Evolutionary conservation across 805 yeast genomes (phyloP).

Genomic region (Schwanniomyces vanrijiae): DNA sequence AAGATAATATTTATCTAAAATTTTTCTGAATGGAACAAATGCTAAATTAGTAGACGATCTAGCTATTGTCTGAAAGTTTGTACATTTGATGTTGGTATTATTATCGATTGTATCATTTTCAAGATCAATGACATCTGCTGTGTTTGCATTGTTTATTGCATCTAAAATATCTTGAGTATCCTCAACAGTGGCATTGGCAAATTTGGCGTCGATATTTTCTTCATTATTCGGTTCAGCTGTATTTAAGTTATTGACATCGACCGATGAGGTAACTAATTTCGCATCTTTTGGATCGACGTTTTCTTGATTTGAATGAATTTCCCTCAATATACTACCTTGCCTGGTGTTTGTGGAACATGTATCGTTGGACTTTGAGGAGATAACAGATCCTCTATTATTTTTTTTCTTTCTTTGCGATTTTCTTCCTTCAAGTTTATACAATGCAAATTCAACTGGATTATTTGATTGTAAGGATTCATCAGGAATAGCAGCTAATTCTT

Average conservation of each 20-base stretch:
- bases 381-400: not conserved
- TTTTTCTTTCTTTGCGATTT: not conserved
- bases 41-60: not conserved
- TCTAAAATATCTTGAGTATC: slow-evolving; percentile 36
- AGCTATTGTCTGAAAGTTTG: not conserved
- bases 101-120: not conserved
- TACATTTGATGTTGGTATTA: not conserved
- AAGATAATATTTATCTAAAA: slow-evolving; percentile 33
- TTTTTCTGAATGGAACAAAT: not conserved
- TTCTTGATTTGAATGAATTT: not conserved
- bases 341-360: not conserved
- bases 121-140: slow-evolving; percentile 30
- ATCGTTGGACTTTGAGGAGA: not conserved
- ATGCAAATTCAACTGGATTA: slow-evolving; percentile 74
- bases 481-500: slow-evolving; percentile 78
- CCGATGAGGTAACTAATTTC: not conserved
- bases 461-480: slow-evolving; percentile 65
- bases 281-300: not conserved
- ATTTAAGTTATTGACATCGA: not conserved
- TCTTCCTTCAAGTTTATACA: slow-evolving; percentile 77
- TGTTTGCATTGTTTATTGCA: slow-evolving; percentile 40
- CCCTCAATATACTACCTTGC: not conserved
- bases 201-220: not conserved
- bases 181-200: slow-evolving; percentile 9
- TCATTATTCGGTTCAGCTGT: not conserved